Base-by-base conservation (phyloP, 2,329 filamentous ascomycete genomes). In the Claviceps sorghi region DNA sequence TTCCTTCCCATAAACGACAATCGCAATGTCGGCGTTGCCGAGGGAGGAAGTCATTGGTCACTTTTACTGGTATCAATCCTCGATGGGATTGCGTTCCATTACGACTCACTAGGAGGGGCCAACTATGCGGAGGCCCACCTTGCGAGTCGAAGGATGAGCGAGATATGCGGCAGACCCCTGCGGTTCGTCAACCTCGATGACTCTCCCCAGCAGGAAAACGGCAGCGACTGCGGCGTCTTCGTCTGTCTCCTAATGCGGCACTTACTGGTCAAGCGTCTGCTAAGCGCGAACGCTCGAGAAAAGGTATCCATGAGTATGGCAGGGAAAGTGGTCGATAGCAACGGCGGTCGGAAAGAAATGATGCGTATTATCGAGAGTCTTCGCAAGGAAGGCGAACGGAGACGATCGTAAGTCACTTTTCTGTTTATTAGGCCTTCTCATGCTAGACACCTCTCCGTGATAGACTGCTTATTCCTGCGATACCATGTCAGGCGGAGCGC, bases 1-100 rank as follows among this genome's bases (percentile, higher is more conserved):
- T 98, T 98, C 71, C 79, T 98, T 2, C 93, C 93, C 21, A 84
- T 98, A 65, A 97, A 96, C 69, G 90, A 98, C 70, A 86, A 83
- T 61, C 77, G 78, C 47, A 87, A 88, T 59, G 80, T 85, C 48
- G 78, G 76, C 49, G 72, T 84, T 53, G 83, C 88, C n/a, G 90
- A 96, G 69, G 88, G 87, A 42, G 93, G 93, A 41, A 86, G 85
- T 3, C 93, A 98, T 67, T 98, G 93, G 93, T 95, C 88, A 0
- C 73, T 98, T 0, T 80, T 98, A 1, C 79, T 98, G 2, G 90
- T 98, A 34, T 89, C 84, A 13, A 78, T 89, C 42, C 82, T 95
- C 49, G 93, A 98, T 64, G 83, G 88, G 9, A 82, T 95, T 2
- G 88, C 91, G 0, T 98, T 98, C 67, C 93, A 98, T 72, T 98